A percentile compares a stretch with the other conserved stretches of the same genome.
phyloP scores from a whole-genome alignment of 1,284 basidiomycete genomes.

The Cutaneotrichosporon sp. region DNA sequence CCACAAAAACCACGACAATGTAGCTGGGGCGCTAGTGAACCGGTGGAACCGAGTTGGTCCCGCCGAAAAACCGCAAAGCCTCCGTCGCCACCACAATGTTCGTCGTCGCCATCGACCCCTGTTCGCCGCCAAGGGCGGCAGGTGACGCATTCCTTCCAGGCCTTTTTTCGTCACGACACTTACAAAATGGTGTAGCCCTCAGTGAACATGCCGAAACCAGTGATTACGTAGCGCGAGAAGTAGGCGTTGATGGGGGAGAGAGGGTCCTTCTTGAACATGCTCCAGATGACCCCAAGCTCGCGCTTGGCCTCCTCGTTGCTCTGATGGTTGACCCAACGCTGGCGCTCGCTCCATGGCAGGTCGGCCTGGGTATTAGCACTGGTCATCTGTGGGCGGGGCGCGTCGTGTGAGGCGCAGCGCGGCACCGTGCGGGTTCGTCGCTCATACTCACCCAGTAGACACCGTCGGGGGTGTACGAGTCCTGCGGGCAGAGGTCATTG shows the following conservation, averaged over 20 bases:
- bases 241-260: constrained; percentile 50
- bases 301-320: constrained; percentile 48
- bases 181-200: constrained; percentile 45
- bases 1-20: no score
- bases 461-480: constrained; percentile 39
- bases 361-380: constrained; percentile 35
- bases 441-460: constrained; percentile 41
- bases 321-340: constrained; percentile 49
- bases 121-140: not conserved
- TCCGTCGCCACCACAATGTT: no score
- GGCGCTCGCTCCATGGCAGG: constrained; percentile 35
- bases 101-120: not conserved
- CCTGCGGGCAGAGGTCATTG: constrained; percentile 43
- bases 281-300: constrained; percentile 49
- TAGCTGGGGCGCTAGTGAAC: no score
- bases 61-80: no score
- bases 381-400: no score
- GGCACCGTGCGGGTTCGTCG: not conserved
- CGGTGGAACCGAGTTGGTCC: no score
- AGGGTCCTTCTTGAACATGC: constrained; percentile 53
- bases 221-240: constrained; percentile 52
- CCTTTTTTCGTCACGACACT: constrained; percentile 18
- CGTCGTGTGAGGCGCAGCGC: not conserved
- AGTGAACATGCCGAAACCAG: constrained; percentile 54
- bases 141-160: no score